phyloP scores from a whole-genome alignment of 768 basidiomycete genomes.

The Lepiota brunneoincarnata region DNA sequence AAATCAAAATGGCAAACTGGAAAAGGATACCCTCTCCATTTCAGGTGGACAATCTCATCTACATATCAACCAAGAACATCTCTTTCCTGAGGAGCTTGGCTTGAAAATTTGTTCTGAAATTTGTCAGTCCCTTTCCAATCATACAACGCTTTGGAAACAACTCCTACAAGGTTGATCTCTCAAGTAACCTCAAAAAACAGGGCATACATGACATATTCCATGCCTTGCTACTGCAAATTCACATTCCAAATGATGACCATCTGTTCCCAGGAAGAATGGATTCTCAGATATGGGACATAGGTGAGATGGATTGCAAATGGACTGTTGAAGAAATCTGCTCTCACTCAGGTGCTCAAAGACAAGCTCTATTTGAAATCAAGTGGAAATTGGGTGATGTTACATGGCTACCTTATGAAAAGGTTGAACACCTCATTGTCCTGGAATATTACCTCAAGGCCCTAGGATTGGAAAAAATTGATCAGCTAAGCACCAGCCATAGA shows the following conservation, averaged over 20 bases:
- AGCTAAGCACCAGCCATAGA: no score
- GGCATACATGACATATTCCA: slow-evolving; percentile 33
- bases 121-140: no score
- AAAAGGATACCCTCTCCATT: slow-evolving; percentile 13
- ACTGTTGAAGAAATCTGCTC: slow-evolving; percentile 14
- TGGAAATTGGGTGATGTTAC: slow-evolving; percentile 22
- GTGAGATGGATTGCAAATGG: slow-evolving; percentile 17
- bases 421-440: slow-evolving; percentile 18
- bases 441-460: slow-evolving; percentile 24
- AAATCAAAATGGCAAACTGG: slow-evolving; percentile 26
- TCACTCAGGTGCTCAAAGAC: slow-evolving; percentile 14
- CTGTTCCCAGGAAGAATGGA: slow-evolving; percentile 27
- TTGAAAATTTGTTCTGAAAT: slow-evolving; percentile 14
- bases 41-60: slow-evolving; percentile 10
- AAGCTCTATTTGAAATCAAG: slow-evolving; percentile 19
- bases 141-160: slow-evolving; percentile 8
- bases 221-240: slow-evolving; percentile 24
- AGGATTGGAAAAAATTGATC: no score
- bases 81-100: slow-evolving; percentile 10
- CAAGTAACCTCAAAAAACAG: slow-evolving; percentile 14
- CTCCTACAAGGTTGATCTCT: slow-evolving; percentile 6
- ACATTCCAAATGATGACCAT: slow-evolving; percentile 27
- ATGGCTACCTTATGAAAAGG: slow-evolving; percentile 26
- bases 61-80: slow-evolving; percentile 15
- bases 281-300: slow-evolving; percentile 15